Base-by-base conservation (phyloP, 257 asterid genomes). In the Orobanche coerulescens region DNA sequence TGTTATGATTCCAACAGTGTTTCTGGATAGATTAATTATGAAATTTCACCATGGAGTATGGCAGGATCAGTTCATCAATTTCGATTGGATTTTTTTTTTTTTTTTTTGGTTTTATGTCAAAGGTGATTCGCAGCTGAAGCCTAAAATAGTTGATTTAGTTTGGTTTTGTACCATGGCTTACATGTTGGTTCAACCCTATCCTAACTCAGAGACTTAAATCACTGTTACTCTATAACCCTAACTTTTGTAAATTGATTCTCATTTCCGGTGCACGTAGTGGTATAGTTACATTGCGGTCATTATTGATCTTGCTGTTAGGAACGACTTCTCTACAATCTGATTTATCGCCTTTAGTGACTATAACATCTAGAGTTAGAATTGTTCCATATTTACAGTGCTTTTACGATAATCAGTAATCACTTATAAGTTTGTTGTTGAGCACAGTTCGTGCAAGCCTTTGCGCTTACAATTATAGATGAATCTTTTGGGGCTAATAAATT, bases 71-170 rank as follows among this genome's bases (percentile, higher is more conserved):
- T 64, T 58, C 33, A 24, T 59, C 56, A 46, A 25, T 69, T 57
- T 52, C 25, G 57, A 15, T 54, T 44, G 25, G 53, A 6, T 30
- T 20, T 13, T 33, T 16, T 6, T 61, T 14, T 10, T 26, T 8
- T n/a, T 9, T 64, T 26, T 23, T 0, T 15, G 1, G 6, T 59
- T 33, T 23, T 28, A 36, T 1, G 6, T 12, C 8, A 0, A 39
- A 48, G 57, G 61, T 64, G 47, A 39, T 58, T 30, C 36, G 14
- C 8, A 7, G 11, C 50, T 56, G 50, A 67, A 71, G 16, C 64
- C 48, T 43, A 37, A 30, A 34, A 31, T 43, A 5, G 14, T 36
- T 51, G 12, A 3, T 48, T 44, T 54, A 0, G 9, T 46, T 33
- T 22, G 30, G 24, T 18, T 24, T 34, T 44, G 15, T 13, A 10